Conservation (phyloP, 2,329 filamentous ascomycete species). For the Nemania sp. region DNA sequence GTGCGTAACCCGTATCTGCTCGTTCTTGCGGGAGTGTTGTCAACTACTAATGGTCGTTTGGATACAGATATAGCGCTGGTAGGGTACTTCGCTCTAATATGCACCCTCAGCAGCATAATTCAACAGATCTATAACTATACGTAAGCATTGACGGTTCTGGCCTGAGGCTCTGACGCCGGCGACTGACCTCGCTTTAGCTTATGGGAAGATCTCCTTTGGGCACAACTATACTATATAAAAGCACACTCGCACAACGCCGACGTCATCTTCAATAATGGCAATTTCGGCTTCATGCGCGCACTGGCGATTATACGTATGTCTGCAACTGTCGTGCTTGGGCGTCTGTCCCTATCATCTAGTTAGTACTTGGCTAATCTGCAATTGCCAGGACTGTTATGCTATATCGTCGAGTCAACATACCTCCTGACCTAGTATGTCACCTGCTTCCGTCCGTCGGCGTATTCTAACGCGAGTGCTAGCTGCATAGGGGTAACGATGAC, state of each 20-base stretch:
- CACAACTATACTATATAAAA: slow-evolving; percentile 31
- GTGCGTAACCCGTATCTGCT: slow-evolving; percentile 14
- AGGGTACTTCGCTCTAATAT: slow-evolving; percentile 29
- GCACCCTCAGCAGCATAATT: slow-evolving; percentile 29
- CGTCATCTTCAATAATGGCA: slow-evolving; percentile 34
- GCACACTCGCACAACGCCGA: slow-evolving; percentile 32
- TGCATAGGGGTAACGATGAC: slow-evolving; percentile 25
- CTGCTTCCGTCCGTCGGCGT: background rate
- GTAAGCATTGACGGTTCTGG: slow-evolving; percentile 9
- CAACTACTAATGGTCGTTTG: slow-evolving; percentile 4
- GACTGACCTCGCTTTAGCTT: slow-evolving; percentile 14
- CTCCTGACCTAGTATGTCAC: slow-evolving; percentile 24
- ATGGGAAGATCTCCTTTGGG: slow-evolving; percentile 30
- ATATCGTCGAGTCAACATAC: slow-evolving; percentile 31
- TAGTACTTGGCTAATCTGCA: slow-evolving; percentile 2
- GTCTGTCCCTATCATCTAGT: background rate
- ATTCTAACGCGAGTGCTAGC: slow-evolving; percentile 16
- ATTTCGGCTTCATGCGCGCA: slow-evolving; percentile 31
- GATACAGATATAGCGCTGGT: slow-evolving; percentile 29
- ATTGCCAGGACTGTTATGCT: slow-evolving; percentile 27
- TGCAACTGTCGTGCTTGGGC: background rate
- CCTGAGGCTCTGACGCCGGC: background rate
- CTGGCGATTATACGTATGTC: slow-evolving; percentile 30
- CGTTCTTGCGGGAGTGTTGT: background rate
- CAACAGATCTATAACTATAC: slow-evolving; percentile 34